A percentile compares a stretch with the other conserved stretches of the same genome.
Evolutionary conservation across 202 grass and related monocot species (phyloP).

Genomic region (Setaria viridis): DNA sequence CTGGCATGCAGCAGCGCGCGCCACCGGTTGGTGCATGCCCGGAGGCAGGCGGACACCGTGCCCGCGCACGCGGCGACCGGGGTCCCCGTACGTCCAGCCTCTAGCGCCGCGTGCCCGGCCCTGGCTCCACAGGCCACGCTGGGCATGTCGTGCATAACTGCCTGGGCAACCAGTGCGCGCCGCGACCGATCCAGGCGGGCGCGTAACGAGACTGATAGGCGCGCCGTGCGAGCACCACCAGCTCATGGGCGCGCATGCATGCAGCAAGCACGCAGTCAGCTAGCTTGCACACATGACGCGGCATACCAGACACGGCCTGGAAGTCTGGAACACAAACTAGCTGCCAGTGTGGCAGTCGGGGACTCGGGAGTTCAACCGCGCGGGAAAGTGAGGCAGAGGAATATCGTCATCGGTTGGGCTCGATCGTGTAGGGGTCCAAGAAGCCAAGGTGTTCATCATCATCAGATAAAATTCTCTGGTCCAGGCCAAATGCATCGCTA

Average conservation of each 20-base stretch:
- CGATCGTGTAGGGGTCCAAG: too few species aligned
- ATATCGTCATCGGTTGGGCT: not conserved
- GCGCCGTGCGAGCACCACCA: not conserved
- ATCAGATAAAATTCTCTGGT: conserved; percentile 15
- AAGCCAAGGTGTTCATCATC: not conserved
- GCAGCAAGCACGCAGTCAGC: not conserved
- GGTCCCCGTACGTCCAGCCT: not conserved
- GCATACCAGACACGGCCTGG: too few species aligned
- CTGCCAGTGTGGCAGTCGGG: not conserved
- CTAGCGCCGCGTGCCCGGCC: not conserved
- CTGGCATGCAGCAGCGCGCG: not conserved
- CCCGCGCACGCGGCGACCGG: conserved; percentile 12
- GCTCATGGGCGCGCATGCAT: not conserved
- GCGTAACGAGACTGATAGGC: not conserved
- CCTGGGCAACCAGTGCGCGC: not conserved
- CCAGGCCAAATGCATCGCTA: not conserved
- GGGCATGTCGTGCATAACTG: conserved; percentile 37
- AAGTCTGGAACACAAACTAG: not conserved
- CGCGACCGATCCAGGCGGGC: conserved; percentile 14
- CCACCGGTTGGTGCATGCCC: conserved; percentile 38
- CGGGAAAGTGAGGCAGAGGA: not conserved
- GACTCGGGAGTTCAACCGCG: not conserved
- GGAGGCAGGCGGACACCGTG: conserved; percentile 40
- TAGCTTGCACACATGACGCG: too few species aligned
- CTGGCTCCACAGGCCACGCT: not conserved